phyloP scores from a whole-genome alignment of 2,329 filamentous ascomycete genomes.

The Talaromyces funiculosus region DNA sequence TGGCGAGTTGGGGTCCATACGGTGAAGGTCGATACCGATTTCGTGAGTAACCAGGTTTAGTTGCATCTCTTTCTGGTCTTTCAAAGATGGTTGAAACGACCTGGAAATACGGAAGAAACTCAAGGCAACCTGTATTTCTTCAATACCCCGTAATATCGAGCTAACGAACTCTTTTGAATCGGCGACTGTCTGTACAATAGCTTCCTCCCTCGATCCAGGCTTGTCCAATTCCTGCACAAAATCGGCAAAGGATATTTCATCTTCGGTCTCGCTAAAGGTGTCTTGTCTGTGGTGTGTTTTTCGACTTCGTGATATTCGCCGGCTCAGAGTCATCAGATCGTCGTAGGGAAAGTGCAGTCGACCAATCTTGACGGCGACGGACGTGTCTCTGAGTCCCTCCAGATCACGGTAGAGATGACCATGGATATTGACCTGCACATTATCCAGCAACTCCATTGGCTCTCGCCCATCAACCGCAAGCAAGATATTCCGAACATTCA shows the following conservation, averaged over 20 bases:
- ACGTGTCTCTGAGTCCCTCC: constrained; percentile 83
- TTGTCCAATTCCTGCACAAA: constrained; percentile 69
- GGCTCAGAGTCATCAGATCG: constrained; percentile 56
- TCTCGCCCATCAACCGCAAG: constrained; percentile 83
- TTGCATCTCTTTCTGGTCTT: constrained; percentile 64
- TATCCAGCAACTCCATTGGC: constrained; percentile 81
- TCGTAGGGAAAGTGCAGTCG: constrained; percentile 87
- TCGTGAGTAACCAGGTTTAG: constrained; percentile 94
- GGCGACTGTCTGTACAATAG: constrained; percentile 74
- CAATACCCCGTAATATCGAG: constrained; percentile 84
- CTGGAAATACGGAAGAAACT: constrained; percentile 86
- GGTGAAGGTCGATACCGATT: constrained; percentile 84
- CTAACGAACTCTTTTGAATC: constrained; percentile 90
- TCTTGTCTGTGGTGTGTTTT: constrained; percentile 29
- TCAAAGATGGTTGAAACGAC: constrained; percentile 63
- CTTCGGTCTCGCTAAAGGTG: constrained; percentile 41
- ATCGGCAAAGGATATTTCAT: constrained; percentile 62
- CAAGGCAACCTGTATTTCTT: constrained; percentile 92
- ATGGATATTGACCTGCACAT: constrained; percentile 82
- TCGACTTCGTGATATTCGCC: constrained; percentile 30
- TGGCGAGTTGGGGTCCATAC: constrained; percentile 84
- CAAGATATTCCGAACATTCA: constrained; percentile 76
- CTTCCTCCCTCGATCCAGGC: constrained; percentile 61
- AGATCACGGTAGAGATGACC: constrained; percentile 79
- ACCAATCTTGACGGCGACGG: constrained; percentile 84